Evolutionary conservation across 139 green algal genomes (phyloP).

Genomic region (Parachlorella kessleri): DNA sequence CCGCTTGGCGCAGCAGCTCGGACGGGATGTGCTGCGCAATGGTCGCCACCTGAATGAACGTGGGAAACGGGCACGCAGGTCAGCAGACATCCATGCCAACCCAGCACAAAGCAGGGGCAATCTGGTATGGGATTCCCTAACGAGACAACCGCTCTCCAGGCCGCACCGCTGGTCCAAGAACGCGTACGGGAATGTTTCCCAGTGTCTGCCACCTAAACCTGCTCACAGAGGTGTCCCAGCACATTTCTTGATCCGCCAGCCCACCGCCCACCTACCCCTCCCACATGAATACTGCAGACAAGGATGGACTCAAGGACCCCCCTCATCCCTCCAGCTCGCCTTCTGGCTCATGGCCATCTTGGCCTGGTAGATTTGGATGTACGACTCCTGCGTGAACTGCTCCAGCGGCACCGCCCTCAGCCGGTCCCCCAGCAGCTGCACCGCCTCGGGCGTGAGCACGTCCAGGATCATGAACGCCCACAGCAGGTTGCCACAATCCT

Average conservation of each 20-base stretch:
- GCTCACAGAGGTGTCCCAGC: too few species aligned
- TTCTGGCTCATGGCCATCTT: slow-evolving; percentile 27
- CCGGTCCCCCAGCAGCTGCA: slow-evolving; percentile 10
- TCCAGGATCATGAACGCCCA: slow-evolving; percentile 43
- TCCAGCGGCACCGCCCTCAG: slow-evolving; percentile 2
- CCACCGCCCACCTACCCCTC: too few species aligned
- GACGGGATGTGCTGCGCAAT: slow-evolving; percentile 28
- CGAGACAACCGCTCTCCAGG: too few species aligned
- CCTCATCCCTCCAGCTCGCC: neutral
- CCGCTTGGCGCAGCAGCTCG: slow-evolving; percentile 31
- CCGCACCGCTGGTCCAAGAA: too few species aligned
- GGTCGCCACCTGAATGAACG: neutral
- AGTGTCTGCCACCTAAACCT: too few species aligned
- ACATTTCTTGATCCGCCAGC: neutral
- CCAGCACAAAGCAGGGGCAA: too few species aligned
- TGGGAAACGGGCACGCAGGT: too few species aligned
- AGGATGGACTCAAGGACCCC: too few species aligned
- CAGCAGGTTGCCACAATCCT: slow-evolving; percentile 47
- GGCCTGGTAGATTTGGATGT: slow-evolving; percentile 47
- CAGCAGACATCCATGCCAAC: too few species aligned
- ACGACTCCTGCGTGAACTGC: slow-evolving; percentile 33
- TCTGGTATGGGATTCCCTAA: too few species aligned
- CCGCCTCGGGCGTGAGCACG: slow-evolving; percentile 13
- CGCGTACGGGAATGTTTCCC: too few species aligned
- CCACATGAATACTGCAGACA: too few species aligned